A percentile compares a stretch with the other conserved stretches of the same genome.
Evolutionary conservation across 306 rosid genomes (phyloP).

Genomic region (Rosa multiflora): DNA sequence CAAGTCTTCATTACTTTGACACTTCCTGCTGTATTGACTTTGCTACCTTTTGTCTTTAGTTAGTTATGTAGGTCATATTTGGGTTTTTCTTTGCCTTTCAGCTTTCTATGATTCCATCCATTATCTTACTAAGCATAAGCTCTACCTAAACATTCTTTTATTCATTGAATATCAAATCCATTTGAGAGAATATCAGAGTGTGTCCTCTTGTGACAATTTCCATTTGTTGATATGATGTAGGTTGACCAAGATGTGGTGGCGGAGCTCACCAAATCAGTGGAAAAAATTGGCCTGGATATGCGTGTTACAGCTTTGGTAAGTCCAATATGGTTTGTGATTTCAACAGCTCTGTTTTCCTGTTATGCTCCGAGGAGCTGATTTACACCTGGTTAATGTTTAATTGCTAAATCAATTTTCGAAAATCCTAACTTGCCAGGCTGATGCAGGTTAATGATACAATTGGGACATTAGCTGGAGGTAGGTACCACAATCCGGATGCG

Average conservation of each 20-base stretch:
- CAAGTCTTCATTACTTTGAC: conserved; percentile 35
- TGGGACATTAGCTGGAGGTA: conserved; percentile 91
- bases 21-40: conserved; percentile 16
- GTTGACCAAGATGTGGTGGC: conserved; percentile 94
- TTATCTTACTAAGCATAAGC: neutral
- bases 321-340: conserved; percentile 24
- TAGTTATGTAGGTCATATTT: conserved; percentile 22
- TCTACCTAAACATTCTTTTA: neutral
- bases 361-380: conserved; percentile 14
- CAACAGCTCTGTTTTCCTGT: conserved; percentile 3
- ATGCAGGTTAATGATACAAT: conserved; percentile 93
- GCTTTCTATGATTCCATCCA: neutral
- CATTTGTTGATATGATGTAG: conserved; percentile 40
- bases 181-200: neutral
- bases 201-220: conserved; percentile 4
- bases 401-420: conserved; percentile 9
- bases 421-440: conserved; percentile 30
- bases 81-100: conserved; percentile 3
- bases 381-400: conserved; percentile 3
- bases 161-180: neutral
- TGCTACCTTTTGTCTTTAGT: conserved; percentile 14
- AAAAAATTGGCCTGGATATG: conserved; percentile 82
- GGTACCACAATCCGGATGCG: conserved; percentile 71
- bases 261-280: conserved; percentile 68
- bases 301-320: conserved; percentile 88